These are phyloP conservation scores for Suillus lakei DNA, from an alignment of 768 basidiomycete genomes.

Conservation along the genomic window DNA sequence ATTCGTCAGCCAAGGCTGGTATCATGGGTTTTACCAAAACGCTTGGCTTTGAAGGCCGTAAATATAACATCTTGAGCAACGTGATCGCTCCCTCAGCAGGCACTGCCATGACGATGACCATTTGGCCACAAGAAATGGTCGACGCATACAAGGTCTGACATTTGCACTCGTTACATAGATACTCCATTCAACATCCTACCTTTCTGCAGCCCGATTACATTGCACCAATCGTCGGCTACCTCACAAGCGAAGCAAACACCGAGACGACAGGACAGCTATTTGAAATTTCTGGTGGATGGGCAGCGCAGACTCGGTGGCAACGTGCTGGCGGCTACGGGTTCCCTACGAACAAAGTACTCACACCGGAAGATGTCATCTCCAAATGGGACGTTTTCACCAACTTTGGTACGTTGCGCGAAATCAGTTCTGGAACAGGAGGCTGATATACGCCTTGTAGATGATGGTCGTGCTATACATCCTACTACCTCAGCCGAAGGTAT, in stretches of 20 bases:
- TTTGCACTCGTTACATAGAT: background rate
- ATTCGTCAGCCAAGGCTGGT: constrained; percentile 91
- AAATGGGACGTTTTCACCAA: constrained; percentile 86
- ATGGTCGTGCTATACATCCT: constrained; percentile 85
- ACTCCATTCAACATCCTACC: background rate
- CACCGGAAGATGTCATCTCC: constrained; percentile 77
- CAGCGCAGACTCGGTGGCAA: constrained; percentile 92
- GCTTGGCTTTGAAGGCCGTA: constrained; percentile 88
- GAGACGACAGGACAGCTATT: constrained; percentile 78
- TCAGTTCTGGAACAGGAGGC: background rate
- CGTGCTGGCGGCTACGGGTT: constrained; percentile 87
- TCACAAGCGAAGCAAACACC: constrained; percentile 81
- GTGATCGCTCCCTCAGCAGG: constrained; percentile 87
- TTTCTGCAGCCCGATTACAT: constrained; percentile 79
- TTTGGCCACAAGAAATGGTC: constrained; percentile 87
- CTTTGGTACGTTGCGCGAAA: constrained; percentile 61
- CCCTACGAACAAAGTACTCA: constrained; percentile 73
- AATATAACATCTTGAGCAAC: constrained; percentile 91
- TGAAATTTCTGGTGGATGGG: constrained; percentile 91
- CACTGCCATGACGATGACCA: constrained; percentile 88
- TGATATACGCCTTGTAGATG: constrained; percentile 49
- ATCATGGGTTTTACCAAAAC: constrained; percentile 91
- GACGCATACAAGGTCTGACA: constrained; percentile 79
- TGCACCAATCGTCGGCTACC: constrained; percentile 90
- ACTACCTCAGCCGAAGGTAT: constrained; percentile 74